phyloP scores from a whole-genome alignment of 371 early-diverging fungal species.

The Syncephalastrum sp. region DNA sequence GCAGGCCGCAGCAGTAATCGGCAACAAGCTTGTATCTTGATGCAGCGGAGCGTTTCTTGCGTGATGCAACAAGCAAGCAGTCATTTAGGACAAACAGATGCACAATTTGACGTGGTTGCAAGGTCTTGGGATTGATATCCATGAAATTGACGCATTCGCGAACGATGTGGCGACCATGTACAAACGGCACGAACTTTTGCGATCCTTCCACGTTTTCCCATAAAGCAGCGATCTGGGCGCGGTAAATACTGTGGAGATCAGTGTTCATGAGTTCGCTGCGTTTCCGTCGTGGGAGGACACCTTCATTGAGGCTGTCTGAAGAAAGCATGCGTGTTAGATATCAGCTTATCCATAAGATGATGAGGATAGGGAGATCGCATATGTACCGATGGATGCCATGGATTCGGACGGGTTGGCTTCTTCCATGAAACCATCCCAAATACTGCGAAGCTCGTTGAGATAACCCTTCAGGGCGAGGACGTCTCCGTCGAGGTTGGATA shows the following conservation, averaged over 20 bases:
- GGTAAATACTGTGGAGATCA: constrained; percentile 57
- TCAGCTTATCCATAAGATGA: no score
- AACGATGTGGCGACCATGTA: constrained; percentile 74
- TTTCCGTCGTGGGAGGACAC: constrained; percentile 31
- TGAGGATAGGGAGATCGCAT: not conserved
- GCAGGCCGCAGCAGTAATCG: constrained; percentile 74
- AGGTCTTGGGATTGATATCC: constrained; percentile 77
- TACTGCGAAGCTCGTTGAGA: constrained; percentile 65
- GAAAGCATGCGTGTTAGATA: not conserved
- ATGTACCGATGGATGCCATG: constrained; percentile 6
- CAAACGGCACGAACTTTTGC: constrained; percentile 77
- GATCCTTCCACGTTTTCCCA: constrained; percentile 82
- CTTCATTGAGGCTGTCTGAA: constrained; percentile 13
- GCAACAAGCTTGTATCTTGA: constrained; percentile 74
- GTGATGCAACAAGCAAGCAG: constrained; percentile 72
- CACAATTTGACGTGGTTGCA: constrained; percentile 73
- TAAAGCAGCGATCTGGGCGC: constrained; percentile 64
- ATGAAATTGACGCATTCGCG: constrained; percentile 75
- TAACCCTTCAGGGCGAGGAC: constrained; percentile 68
- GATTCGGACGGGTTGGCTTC: constrained; percentile 39
- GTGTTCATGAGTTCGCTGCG: constrained; percentile 44
- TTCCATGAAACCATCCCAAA: constrained; percentile 60
- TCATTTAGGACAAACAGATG: constrained; percentile 83
- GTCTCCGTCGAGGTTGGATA: constrained; percentile 77
- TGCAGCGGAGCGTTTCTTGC: constrained; percentile 71